Evolutionary conservation across 2,329 filamentous ascomycete genomes (phyloP), one percentile per base, ranked within the genome.

Genomic region (Microcyclosporella mali): DNA sequence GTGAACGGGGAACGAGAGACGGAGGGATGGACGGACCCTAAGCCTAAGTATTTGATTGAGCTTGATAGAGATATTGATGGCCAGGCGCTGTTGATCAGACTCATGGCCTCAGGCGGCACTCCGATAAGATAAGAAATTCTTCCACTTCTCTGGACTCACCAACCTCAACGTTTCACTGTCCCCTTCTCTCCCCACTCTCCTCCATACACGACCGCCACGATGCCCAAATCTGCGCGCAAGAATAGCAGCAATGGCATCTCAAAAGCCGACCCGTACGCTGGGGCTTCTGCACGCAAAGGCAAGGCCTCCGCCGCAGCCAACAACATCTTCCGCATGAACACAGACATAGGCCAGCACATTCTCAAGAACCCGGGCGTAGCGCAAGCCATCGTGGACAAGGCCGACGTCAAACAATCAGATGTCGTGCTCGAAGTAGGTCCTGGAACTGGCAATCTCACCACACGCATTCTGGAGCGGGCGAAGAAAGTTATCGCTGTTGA

Each of bases 241-340:
- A 43, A 49, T 49, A 43, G 31, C 62, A 66, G 58, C 52, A 56
- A 51, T 51, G 56, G 54, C 47, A 50, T 61, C 43, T 39, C 55
- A 32, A 66, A 68, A 47, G 51, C 60, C 35, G 66, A 68, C 8
- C 71, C 70, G 0, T 74, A 73, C 45, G 57, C 67, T 2, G 69
- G 68, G 37, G 63, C 68, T 3, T 63, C 67, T 3, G 53, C 62
- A 46, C 56, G 58, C 40, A 78, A 78, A 63, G 49, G 49, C 31
- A 59, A 58, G 38, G 51, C 51, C 40, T 46, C 45, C 60, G 65
- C 67, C 30, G 68, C 71, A 4, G 71, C 72, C 32, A 88, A 94
- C 70, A 89, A 86, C 58, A 87, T 95, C 67, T 97, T 97, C 79
- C 94, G 94, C 66, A 94, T 95, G 80, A 95, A 94, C 73, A 92